Evolutionary conservation across 1,284 basidiomycete genomes (phyloP), one percentile per base, ranked within the genome.

Genomic region (Filobasidium uniguttulatum): DNA sequence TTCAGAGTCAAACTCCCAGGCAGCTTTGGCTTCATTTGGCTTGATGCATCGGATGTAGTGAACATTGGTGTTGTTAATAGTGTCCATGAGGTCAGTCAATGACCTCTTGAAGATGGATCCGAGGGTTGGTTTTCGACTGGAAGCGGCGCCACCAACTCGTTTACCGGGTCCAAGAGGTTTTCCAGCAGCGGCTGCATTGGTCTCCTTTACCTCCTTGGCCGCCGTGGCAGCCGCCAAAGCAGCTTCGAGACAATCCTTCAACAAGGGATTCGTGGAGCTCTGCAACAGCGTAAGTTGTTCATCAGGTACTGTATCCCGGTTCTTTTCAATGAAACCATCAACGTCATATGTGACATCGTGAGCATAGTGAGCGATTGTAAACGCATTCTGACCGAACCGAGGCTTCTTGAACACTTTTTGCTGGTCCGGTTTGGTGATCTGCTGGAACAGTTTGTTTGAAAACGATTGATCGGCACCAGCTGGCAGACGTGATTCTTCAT

Each of bases 21-120:
- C 90, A 53, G 77, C 80, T 72, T 98, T 99, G 56, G 79, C 77
- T 63, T 98, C 94, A 67, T 99, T 99, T 1, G 94, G 94, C 69
- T 99, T 99, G 75, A 99, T 98, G 70, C 94, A 99, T 48, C 94
- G 82, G 61, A 99, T 99, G 66, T 99, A 99, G 67, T 99, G 94
- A 1, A 96, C 94, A 62, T 98, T 97, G 20, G 94, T 99, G 55
- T 87, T 83, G 62, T 88, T 85, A 59, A 98, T 83, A 1, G 94
- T 99, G 45, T 93, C 87, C 93, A 98, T 99, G 41, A 99, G 74
- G 48, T 81, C 85, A 65, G 88, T 84, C 43, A 99, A 72, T 0
- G 91, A 97, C 4, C 83, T 80, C 68, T 98, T 98, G 79, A 99
- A 99, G 65, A 98, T 98, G 5, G 88, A 93, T 20, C 94, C 94